Evolutionary conservation across 148 eudicot species (phyloP), one percentile per base, ranked within the genome.

Genomic region (Camellia sinensis): DNA sequence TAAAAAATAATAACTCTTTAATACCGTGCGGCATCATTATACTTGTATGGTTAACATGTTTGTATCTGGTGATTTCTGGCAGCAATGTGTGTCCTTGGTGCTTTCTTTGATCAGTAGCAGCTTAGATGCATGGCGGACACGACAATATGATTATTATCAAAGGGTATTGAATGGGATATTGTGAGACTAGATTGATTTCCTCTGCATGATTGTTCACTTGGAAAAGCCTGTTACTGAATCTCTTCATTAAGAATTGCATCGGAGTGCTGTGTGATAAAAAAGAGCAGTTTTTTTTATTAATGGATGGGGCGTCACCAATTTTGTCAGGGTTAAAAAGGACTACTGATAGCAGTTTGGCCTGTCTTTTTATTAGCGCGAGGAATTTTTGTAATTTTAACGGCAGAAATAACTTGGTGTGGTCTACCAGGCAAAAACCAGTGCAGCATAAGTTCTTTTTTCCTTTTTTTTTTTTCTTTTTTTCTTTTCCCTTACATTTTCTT

Each of bases 31-130:
- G 15, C 61, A 71, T 82, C 56, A 57, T 4, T 70, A 18, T 57
- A 48, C 11, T 82, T 29, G 37, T 29, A 44, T 71, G 53, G 68
- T 80, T 74, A 37, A 50, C 2, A 15, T 64, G 17, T 6, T n/a
- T 0, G 68, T 37, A 18, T 72, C 29, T 79, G 43, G 81, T 89
- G 79, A 62, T 66, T 56, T 82, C 44, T 86, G 45, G 87, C 98
- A 97, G 99, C 99, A 97, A 94, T 97, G 99, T 82, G 98, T 97
- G 74, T 97, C 99, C 68, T 88, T 97, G 95, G 98, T 97, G 81
- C 91, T 97, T 83, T 94, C 98, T 73, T 86, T 97, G 68, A 97
- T 97, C 53, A 97, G 99, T 84, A 97, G 92, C 86, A 97, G 99
- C 88, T 91, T 97, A 85, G 99, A 97, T 85, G 99, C 98, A 54